These are phyloP conservation scores for Sporisorium exsertum DNA, from an alignment of 1,284 basidiomycete genomes.

Conservation along the genomic window DNA sequence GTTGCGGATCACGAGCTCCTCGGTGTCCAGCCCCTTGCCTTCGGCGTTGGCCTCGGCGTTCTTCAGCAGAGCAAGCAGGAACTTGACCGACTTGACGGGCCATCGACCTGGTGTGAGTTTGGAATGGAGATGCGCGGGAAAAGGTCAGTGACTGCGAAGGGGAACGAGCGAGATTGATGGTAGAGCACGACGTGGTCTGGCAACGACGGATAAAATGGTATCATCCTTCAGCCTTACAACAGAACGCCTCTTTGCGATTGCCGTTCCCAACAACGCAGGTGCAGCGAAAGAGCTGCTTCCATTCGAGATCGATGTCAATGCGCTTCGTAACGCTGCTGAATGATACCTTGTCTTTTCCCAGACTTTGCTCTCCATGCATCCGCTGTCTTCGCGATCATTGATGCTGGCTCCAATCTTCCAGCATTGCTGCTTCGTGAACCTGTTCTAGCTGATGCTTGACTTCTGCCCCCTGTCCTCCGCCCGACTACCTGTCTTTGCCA, in stretches of 20 bases:
- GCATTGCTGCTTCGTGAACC: not conserved
- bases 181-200: not conserved
- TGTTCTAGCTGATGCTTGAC: not conserved
- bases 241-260: not conserved
- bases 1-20: slow-evolving; percentile 94
- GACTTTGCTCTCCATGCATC: not conserved
- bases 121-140: not conserved
- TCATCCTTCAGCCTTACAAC: not conserved
- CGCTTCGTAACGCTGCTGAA: not conserved
- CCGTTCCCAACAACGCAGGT: not conserved
- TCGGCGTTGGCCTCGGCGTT: slow-evolving; percentile 99
- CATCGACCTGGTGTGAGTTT: slow-evolving; percentile 78
- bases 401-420: not conserved
- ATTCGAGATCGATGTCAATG: not conserved
- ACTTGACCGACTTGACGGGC: slow-evolving; percentile 99
- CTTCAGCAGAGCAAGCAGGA: slow-evolving; percentile 93
- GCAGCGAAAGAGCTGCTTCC: too few species aligned
- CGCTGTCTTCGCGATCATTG: not conserved
- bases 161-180: not conserved
- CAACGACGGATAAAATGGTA: not conserved
- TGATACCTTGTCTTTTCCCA: not conserved
- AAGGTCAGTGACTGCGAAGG: slow-evolving; percentile 17
- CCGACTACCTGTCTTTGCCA: too few species aligned
- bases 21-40: slow-evolving; percentile 92
- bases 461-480: too few species aligned